Evolutionary conservation across 2,329 filamentous ascomycete species (phyloP).

Genomic region (Lachnellula hyalina): DNA sequence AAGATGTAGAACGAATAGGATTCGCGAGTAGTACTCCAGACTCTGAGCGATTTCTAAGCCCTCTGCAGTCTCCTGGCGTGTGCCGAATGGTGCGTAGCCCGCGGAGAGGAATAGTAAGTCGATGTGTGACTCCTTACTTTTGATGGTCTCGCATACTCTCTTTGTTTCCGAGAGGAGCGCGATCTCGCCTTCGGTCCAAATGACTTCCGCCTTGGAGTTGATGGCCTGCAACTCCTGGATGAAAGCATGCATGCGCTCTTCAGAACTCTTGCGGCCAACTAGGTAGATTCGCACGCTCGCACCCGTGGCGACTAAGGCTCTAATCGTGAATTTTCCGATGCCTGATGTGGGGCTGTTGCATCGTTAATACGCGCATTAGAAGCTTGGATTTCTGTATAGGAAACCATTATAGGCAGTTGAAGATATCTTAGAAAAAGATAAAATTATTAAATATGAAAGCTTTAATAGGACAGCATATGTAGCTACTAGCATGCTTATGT

Average conservation of each 20-base stretch:
- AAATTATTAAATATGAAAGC: too few species aligned
- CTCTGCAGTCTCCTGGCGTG: slow-evolving; percentile 44
- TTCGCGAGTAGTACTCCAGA: slow-evolving; percentile 49
- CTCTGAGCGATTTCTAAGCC: slow-evolving; percentile 45
- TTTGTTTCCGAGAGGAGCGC: slow-evolving; percentile 45
- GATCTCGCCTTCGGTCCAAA: slow-evolving; percentile 35
- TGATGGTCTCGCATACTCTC: slow-evolving; percentile 38
- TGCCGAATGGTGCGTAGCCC: slow-evolving; percentile 29
- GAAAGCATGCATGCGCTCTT: slow-evolving; percentile 29
- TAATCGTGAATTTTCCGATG: slow-evolving; percentile 43
- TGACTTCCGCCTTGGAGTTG: slow-evolving; percentile 29
- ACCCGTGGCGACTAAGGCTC: slow-evolving; percentile 37
- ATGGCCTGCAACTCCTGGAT: slow-evolving; percentile 35
- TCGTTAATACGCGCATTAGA: slow-evolving; percentile 7
- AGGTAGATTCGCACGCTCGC: slow-evolving; percentile 43
- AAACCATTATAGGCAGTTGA: slow-evolving; percentile 1
- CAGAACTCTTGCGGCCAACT: slow-evolving; percentile 37
- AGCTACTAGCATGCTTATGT: too few species aligned
- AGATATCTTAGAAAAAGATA: neutral
- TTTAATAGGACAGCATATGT: too few species aligned
- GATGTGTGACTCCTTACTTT: slow-evolving; percentile 35
- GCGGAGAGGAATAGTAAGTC: slow-evolving; percentile 42
- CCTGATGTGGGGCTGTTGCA: slow-evolving; percentile 32
- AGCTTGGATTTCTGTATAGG: slow-evolving; percentile 1
- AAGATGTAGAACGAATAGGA: slow-evolving; percentile 49